Evolutionary conservation across 176 grass and related monocot species (phyloP).

Genomic region (Aegilops longissima): DNA sequence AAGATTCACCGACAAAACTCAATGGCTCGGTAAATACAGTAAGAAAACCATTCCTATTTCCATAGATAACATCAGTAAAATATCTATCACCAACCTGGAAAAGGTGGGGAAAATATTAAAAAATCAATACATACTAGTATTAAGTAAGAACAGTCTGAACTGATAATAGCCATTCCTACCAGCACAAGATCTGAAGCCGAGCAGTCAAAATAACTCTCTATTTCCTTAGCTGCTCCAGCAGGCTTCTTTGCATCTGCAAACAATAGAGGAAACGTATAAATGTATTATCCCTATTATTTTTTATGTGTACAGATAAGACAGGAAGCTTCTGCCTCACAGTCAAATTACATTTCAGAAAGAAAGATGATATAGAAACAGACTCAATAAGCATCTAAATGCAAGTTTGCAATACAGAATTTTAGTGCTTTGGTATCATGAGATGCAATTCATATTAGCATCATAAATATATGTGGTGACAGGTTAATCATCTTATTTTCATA

Average conservation of each 20-base stretch:
- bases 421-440: not conserved
- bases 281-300: not conserved
- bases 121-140: not conserved
- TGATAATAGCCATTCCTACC: conserved; percentile 44
- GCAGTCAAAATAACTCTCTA: conserved; percentile 94
- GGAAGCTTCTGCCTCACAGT: not conserved
- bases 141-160: not conserved
- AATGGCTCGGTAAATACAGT: conserved; percentile 87
- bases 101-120: conserved; percentile 28
- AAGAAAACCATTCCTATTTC: conserved; percentile 88
- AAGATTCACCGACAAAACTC: conserved; percentile 59
- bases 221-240: conserved; percentile 80
- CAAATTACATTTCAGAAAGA: not conserved
- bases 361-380: not conserved
- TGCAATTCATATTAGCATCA: not conserved
- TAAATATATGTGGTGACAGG: conserved; percentile 20
- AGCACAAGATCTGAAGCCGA: conserved; percentile 72
- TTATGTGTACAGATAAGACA: not conserved
- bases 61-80: conserved; percentile 94
- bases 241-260: conserved; percentile 86
- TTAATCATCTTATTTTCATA: not conserved
- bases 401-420: not conserved
- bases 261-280: conserved; percentile 19
- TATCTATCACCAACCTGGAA: conserved; percentile 85
- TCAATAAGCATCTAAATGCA: not conserved